Evolutionary conservation across 2,329 filamentous ascomycete species (phyloP).

Genomic region (Samsoniella hepiali): DNA sequence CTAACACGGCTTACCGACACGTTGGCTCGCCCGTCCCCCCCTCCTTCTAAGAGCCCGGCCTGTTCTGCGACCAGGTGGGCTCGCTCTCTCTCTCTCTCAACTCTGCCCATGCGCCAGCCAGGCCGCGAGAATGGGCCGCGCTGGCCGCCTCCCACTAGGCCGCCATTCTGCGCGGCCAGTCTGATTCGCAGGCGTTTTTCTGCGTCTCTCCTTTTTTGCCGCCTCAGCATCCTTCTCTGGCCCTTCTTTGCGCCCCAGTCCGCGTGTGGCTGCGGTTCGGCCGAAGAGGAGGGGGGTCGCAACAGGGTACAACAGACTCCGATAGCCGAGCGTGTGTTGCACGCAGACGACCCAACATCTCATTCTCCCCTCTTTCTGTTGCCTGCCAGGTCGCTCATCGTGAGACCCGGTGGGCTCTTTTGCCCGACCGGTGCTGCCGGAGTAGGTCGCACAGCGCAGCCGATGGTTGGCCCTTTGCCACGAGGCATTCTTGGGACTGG

Average conservation of each 20-base stretch:
- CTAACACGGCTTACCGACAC: background rate
- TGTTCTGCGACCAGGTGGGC: constrained; percentile 6
- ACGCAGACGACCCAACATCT: too few species aligned
- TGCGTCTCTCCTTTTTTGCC: background rate
- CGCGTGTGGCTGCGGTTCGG: too few species aligned
- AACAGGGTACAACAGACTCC: too few species aligned
- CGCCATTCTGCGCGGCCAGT: constrained; percentile 8
- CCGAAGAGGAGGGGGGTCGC: too few species aligned
- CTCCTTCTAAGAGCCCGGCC: background rate
- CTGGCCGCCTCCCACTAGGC: background rate
- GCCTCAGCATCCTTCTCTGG: background rate
- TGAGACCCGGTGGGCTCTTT: too few species aligned
- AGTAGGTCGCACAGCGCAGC: too few species aligned
- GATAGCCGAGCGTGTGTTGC: too few species aligned
- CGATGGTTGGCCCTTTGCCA: too few species aligned
- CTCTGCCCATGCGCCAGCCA: background rate
- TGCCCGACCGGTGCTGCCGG: too few species aligned
- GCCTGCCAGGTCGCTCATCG: too few species aligned
- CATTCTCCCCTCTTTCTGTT: too few species aligned
- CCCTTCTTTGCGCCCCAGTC: background rate
- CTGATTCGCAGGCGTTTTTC: constrained; percentile 11
- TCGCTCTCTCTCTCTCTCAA: background rate
- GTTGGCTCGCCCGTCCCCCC: background rate
- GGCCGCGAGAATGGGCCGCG: background rate
- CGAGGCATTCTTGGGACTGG: too few species aligned